phyloP scores from a whole-genome alignment of 2,329 filamentous ascomycete genomes.

The Chaetomiaceae sp. region DNA sequence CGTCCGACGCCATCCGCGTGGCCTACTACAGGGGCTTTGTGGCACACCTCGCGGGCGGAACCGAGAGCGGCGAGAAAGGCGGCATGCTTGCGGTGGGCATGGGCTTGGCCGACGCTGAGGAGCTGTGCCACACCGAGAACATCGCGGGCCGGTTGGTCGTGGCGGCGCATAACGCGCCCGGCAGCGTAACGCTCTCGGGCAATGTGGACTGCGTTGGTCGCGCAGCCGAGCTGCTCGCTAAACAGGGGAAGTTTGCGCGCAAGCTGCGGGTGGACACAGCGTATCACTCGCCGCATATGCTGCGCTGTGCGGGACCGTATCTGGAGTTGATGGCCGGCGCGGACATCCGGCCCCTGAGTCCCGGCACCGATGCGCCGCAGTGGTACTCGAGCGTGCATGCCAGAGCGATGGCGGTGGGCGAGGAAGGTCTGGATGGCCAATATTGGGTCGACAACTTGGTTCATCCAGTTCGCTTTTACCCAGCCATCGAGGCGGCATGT shows the following conservation, averaged over 20 bases:
- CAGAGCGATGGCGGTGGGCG: too few species aligned
- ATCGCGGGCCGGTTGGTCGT: slow-evolving; percentile 29
- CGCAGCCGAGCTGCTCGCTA: slow-evolving; percentile 11
- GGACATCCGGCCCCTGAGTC: slow-evolving; percentile 1
- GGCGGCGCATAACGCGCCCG: slow-evolving; percentile 31
- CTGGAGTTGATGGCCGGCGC: slow-evolving; percentile 11
- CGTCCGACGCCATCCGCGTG: slow-evolving; percentile 37
- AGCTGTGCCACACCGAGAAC: slow-evolving; percentile 14
- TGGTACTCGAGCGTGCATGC: not conserved
- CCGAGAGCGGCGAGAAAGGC: too few species aligned
- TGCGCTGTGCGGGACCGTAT: too few species aligned
- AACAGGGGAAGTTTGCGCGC: slow-evolving; percentile 16
- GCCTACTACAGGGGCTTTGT: slow-evolving; percentile 41
- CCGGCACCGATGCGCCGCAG: slow-evolving; percentile 10
- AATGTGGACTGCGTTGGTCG: slow-evolving; percentile 20
- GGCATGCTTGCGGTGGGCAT: slow-evolving; percentile 44
- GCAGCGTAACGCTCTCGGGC: slow-evolving; percentile 34
- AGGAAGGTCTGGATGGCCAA: too few species aligned
- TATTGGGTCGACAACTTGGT: not conserved
- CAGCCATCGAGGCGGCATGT: slow-evolving; percentile 12
- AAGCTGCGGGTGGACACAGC: slow-evolving; percentile 25
- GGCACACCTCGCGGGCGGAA: slow-evolving; percentile 19
- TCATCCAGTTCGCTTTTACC: slow-evolving; percentile 23
- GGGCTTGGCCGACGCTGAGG: slow-evolving; percentile 31
- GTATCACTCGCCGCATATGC: slow-evolving; percentile 30